These are phyloP conservation scores for Melanopsichium pennsylvanicum DNA, from an alignment of 1,284 basidiomycete species.

Conservation along the genomic window DNA sequence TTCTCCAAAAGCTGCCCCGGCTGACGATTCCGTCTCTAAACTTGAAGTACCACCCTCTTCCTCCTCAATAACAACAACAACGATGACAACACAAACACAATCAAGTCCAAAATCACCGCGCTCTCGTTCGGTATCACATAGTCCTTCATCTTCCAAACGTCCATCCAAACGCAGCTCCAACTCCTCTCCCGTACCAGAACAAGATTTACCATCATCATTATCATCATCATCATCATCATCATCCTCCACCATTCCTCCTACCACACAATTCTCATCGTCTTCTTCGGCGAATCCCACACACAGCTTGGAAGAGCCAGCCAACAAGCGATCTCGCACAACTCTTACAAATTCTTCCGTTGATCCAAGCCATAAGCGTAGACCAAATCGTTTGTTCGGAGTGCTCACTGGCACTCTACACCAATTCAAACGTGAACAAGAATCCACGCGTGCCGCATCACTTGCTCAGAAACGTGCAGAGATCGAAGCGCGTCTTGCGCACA, in stretches of 20 bases:
- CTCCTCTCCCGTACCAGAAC: conserved; percentile 26
- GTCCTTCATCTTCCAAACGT: conserved; percentile 1
- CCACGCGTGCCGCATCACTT: background rate
- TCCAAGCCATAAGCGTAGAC: conserved; percentile 7
- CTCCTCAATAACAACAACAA: background rate
- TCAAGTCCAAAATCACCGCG: background rate
- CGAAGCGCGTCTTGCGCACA: conserved; percentile 11
- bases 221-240: no score
- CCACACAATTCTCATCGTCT: no score
- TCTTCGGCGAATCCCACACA: no score
- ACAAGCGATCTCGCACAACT: background rate
- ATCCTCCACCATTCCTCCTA: no score
- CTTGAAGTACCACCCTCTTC: no score
- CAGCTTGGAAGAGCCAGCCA: background rate
- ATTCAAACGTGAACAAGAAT: conserved; percentile 32
- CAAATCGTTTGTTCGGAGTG: conserved; percentile 21
- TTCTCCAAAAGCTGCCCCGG: no score
- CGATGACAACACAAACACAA: background rate
- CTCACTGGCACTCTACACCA: conserved; percentile 23
- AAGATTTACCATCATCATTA: no score
- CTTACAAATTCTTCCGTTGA: background rate
- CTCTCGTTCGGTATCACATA: background rate
- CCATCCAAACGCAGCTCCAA: conserved; percentile 5
- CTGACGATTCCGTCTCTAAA: no score
- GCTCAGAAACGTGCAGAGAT: conserved; percentile 11